A percentile compares a stretch with the other conserved stretches of the same genome.
phyloP scores from a whole-genome alignment of 2,329 filamentous ascomycete species.

The Xylaria polymorpha region DNA sequence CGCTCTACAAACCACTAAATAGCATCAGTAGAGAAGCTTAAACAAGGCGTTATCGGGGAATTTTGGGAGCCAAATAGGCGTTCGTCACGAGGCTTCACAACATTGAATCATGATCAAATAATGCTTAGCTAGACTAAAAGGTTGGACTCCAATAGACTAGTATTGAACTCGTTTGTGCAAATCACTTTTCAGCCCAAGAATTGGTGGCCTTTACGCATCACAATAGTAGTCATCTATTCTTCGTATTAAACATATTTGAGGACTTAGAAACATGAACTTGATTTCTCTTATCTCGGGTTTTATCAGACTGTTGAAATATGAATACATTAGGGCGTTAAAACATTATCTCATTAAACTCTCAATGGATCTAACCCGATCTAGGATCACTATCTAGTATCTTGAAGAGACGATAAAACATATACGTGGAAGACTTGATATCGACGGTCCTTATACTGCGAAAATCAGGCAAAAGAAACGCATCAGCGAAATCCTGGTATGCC shows the following conservation, averaged over 20 bases:
- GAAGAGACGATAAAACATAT: background rate
- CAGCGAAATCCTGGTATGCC: background rate
- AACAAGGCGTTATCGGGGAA: slow-evolving; percentile 31
- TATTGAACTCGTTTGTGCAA: background rate
- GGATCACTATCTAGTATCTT: slow-evolving; percentile 19
- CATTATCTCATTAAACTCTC: slow-evolving; percentile 22
- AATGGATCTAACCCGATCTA: slow-evolving; percentile 22
- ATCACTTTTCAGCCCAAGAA: background rate
- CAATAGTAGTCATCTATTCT: background rate
- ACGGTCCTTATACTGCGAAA: background rate
- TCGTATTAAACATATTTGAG: background rate
- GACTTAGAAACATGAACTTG: background rate
- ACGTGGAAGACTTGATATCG: background rate
- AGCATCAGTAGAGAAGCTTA: slow-evolving; percentile 24
- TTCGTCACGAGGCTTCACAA: slow-evolving; percentile 30
- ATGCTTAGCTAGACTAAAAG: slow-evolving; percentile 21
- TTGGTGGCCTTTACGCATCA: background rate
- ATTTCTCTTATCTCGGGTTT: background rate
- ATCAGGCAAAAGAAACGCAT: background rate
- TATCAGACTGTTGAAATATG: background rate
- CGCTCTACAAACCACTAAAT: slow-evolving; percentile 10
- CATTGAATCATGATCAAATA: slow-evolving; percentile 30
- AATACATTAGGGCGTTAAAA: slow-evolving; percentile 1
- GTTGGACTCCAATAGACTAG: background rate
- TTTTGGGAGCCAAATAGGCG: slow-evolving; percentile 27